These are phyloP conservation scores for Pseudonitzschia delicatissima DNA, from an alignment of 108 stramenopile species.

Conservation along the genomic window DNA sequence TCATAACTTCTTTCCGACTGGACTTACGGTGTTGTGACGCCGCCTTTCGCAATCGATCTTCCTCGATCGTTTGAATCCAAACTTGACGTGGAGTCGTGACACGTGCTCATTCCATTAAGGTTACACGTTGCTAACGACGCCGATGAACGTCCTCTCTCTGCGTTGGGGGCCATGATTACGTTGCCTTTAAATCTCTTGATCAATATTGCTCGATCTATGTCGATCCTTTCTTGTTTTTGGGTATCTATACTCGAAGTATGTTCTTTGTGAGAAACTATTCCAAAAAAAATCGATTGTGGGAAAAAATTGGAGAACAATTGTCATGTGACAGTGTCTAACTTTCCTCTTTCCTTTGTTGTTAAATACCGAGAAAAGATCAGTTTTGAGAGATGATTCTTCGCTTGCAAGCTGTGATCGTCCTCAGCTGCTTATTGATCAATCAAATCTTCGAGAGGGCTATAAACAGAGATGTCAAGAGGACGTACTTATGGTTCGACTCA, in stretches of 20 bases:
- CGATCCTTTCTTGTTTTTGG: background rate
- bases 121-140: background rate
- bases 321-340: too few species aligned
- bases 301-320: too few species aligned
- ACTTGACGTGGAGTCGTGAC: constrained; percentile 8
- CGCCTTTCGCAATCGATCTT: constrained; percentile 36
- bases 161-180: background rate
- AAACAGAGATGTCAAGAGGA: background rate
- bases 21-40: constrained; percentile 32
- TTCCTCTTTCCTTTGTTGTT: too few species aligned
- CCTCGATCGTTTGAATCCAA: constrained; percentile 22
- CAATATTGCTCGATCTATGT: background rate
- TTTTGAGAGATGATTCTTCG: too few species aligned
- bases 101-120: background rate
- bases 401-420: background rate
- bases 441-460: background rate
- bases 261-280: too few species aligned
- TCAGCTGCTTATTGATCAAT: background rate
- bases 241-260: too few species aligned
- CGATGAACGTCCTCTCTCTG: background rate
- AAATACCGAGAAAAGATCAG: too few species aligned
- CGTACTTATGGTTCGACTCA: background rate
- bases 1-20: background rate
- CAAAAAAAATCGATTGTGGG: too few species aligned
- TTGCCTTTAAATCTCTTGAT: background rate